A percentile compares a stretch with the other conserved stretches of the same genome.
Conservation (phyloP, 2,329 filamentous ascomycete genomes). For the Cadophora sp. region DNA sequence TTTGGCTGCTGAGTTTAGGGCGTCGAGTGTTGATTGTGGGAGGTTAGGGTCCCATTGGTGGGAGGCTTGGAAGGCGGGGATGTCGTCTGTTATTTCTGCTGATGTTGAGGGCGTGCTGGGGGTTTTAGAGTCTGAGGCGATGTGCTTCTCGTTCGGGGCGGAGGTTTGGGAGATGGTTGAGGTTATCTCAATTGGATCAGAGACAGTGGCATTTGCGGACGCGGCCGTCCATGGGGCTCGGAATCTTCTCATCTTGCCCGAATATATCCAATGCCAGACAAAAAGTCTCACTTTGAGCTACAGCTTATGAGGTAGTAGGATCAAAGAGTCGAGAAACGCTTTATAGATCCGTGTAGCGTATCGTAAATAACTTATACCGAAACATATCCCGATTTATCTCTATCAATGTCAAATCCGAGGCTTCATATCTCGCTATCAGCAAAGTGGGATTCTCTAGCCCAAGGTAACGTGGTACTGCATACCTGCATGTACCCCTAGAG, state of each 20-base stretch:
- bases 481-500: background rate
- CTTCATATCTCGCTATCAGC: background rate
- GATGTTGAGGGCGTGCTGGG: constrained; percentile 7
- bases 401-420: background rate
- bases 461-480: constrained; percentile 13
- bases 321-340: background rate
- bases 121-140: background rate
- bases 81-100: constrained; percentile 15
- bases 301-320: background rate
- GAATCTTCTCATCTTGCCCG: background rate
- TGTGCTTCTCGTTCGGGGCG: background rate
- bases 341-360: background rate
- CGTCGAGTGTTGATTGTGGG: constrained; percentile 34
- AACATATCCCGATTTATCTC: no score
- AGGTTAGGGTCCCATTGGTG: constrained; percentile 40
- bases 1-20: constrained; percentile 30
- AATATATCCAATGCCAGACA: background rate
- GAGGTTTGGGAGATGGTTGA: constrained; percentile 5
- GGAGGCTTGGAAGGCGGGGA: constrained; percentile 32
- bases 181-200: background rate
- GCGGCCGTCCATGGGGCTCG: background rate
- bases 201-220: background rate
- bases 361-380: no score
- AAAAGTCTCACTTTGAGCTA: no score
- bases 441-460: background rate